phyloP scores from a whole-genome alignment of 306 rosid species.

The Castanea mollissima region DNA sequence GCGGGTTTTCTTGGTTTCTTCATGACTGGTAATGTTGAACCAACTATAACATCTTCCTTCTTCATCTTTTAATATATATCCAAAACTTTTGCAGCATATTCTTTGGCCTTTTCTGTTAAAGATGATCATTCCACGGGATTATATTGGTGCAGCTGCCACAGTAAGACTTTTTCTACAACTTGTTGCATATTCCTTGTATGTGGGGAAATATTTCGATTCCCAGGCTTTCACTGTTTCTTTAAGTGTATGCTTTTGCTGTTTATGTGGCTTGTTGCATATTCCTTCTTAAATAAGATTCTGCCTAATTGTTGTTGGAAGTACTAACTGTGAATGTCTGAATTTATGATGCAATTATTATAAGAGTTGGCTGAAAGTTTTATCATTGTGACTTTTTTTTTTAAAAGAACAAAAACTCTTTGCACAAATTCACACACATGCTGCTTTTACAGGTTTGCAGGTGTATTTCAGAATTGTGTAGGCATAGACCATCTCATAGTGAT shows the following conservation, averaged over 20 bases:
- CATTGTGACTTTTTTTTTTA: not conserved
- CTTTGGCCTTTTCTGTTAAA: constrained; percentile 96
- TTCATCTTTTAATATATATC: constrained; percentile 8
- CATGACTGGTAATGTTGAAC: constrained; percentile 7
- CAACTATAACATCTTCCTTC: not conserved
- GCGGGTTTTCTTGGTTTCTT: constrained; percentile 6
- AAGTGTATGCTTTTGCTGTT: not conserved
- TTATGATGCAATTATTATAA: not conserved
- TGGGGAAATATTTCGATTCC: constrained; percentile 16
- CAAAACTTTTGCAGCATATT: constrained; percentile 59
- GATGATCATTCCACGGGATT: constrained; percentile 78
- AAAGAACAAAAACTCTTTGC: not conserved
- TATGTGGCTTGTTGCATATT: not conserved
- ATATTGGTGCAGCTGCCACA: constrained; percentile 86
- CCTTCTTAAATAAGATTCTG: not conserved
- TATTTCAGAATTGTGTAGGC: constrained; percentile 89
- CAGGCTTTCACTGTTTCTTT: constrained; percentile 17
- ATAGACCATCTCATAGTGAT: constrained; percentile 52
- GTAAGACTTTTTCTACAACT: constrained; percentile 38
- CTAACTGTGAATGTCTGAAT: not conserved
- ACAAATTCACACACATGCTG: constrained; percentile 17
- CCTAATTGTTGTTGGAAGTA: not conserved
- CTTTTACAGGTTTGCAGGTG: constrained; percentile 89
- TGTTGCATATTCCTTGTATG: not conserved
- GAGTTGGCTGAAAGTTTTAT: not conserved